phyloP scores from a whole-genome alignment of 345 rosid genomes.

The Hypericum androsaemum region DNA sequence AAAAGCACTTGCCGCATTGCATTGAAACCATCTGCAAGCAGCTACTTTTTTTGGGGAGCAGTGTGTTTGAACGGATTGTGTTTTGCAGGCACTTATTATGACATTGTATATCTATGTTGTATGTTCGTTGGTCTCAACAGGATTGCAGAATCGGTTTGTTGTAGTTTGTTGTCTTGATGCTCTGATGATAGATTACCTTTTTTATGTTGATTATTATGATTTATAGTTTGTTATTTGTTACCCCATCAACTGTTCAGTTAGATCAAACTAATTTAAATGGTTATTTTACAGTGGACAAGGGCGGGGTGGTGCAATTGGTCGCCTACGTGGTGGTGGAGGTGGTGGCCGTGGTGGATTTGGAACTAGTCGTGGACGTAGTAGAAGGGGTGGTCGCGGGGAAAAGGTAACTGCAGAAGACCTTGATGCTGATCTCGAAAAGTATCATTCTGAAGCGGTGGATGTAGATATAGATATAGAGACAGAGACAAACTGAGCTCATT shows the following conservation, averaged over 20 bases:
- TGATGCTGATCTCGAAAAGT: constrained; percentile 54
- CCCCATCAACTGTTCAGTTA: not conserved
- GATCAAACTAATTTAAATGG: not conserved
- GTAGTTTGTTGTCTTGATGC: too few relatives aligned
- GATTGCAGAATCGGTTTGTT: too few relatives aligned
- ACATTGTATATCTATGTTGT: too few relatives aligned
- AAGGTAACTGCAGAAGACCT: constrained; percentile 42
- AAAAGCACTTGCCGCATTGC: too few relatives aligned
- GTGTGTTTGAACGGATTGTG: too few relatives aligned
- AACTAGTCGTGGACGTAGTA: constrained; percentile 28
- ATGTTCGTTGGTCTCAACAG: too few relatives aligned
- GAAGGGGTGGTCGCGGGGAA: constrained; percentile 26
- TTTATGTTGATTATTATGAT: too few relatives aligned
- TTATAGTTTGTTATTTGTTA: not conserved
- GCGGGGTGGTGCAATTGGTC: constrained; percentile 31
- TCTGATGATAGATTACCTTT: too few relatives aligned
- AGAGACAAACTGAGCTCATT: constrained; percentile 36
- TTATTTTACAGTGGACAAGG: constrained; percentile 25
- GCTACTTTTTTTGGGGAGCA: too few relatives aligned
- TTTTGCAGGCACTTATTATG: too few relatives aligned
- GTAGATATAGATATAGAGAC: too few relatives aligned
- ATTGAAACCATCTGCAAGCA: too few relatives aligned
- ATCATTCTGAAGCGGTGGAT: constrained; percentile 27
- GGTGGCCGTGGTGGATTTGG: constrained; percentile 11
- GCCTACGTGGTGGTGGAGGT: constrained; percentile 33